Percentiles rank a stretch among this genome's conserved stretches.
Conservation (phyloP, 192 early-diverging fungal genomes). For the Podila epicladia region DNA sequence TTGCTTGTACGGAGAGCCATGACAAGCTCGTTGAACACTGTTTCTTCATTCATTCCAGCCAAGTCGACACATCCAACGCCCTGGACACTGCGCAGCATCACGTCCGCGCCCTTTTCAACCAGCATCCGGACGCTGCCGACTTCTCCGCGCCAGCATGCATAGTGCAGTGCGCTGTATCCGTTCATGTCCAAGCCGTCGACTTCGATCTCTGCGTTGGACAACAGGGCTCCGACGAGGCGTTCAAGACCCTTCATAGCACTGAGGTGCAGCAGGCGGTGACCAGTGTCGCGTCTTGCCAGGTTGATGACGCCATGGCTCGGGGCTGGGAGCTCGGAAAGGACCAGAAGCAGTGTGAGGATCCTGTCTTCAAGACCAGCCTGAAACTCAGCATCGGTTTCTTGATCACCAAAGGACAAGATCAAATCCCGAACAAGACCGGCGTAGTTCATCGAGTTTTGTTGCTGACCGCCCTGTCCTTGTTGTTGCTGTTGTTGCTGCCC, state of each 20-base stretch:
- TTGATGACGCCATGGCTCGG: constrained; percentile 26
- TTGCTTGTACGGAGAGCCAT: constrained; percentile 34
- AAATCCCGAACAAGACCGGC: constrained; percentile 30
- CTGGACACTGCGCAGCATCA: constrained; percentile 35
- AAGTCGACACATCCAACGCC: constrained; percentile 38
- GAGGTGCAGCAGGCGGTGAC: constrained; percentile 73
- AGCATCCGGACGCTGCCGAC: constrained; percentile 62
- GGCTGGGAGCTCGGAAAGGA: constrained; percentile 35
- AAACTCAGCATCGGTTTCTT: constrained; percentile 50
- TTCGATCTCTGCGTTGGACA: constrained; percentile 49
- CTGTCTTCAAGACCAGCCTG: constrained; percentile 55
- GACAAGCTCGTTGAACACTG: constrained; percentile 1
- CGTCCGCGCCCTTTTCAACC: constrained; percentile 45
- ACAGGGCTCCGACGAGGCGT: constrained; percentile 55
- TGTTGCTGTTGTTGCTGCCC: constrained; percentile 17
- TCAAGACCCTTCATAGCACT: constrained; percentile 67
- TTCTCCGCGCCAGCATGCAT: constrained; percentile 67
- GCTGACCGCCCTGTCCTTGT: constrained; percentile 31
- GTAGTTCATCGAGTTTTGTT: constrained; percentile 28
- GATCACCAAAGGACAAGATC: constrained; percentile 53
- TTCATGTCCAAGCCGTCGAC: constrained; percentile 69
- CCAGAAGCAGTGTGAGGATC: constrained; percentile 30
- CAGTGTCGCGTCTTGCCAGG: constrained; percentile 40
- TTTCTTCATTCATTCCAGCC: constrained; percentile 16
- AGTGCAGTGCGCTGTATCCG: constrained; percentile 77